These are phyloP conservation scores for Sporisorium exsertum DNA, from an alignment of 1,284 basidiomycete species.

Conservation along the genomic window DNA sequence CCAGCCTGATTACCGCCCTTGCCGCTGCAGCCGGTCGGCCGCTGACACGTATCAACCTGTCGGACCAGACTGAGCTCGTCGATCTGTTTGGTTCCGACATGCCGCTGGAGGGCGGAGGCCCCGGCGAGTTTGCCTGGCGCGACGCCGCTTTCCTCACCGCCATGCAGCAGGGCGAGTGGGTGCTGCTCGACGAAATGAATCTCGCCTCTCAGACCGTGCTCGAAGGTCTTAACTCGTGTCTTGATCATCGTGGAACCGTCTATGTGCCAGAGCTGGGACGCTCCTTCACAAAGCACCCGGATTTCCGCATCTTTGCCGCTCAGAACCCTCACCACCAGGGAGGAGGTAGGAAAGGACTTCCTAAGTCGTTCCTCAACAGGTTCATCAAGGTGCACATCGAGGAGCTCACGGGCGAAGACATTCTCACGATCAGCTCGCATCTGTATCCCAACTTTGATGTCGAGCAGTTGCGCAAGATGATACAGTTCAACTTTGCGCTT, in stretches of 20 bases:
- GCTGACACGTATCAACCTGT: conserved; percentile 96
- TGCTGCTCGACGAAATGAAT: conserved; percentile 98
- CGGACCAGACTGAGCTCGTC: conserved; percentile 96
- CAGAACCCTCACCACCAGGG: conserved; percentile 98
- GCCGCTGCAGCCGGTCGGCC: conserved; percentile 82
- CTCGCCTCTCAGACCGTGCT: conserved; percentile 90
- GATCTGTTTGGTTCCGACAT: conserved; percentile 97
- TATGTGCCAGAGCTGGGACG: conserved; percentile 95
- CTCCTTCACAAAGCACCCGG: conserved; percentile 86
- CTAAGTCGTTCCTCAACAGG: conserved; percentile 96
- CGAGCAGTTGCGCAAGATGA: conserved; percentile 79
- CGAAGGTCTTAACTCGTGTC: conserved; percentile 94
- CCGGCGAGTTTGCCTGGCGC: conserved; percentile 96
- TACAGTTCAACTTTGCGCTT: conserved; percentile 80
- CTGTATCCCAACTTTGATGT: conserved; percentile 76
- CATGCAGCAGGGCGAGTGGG: conserved; percentile 82
- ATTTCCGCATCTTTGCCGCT: conserved; percentile 95
- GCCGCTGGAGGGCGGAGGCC: conserved; percentile 88
- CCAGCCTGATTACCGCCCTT: conserved; percentile 88
- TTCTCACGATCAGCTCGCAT: conserved; percentile 81
- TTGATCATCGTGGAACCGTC: conserved; percentile 95
- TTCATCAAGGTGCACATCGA: conserved; percentile 97
- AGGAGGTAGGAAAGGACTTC: conserved; percentile 95
- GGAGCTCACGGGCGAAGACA: conserved; percentile 83
- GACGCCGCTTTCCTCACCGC: conserved; percentile 96